Base-by-base conservation (phyloP, 139 green algal genomes). In the Pycnococcus provasolii region DNA sequence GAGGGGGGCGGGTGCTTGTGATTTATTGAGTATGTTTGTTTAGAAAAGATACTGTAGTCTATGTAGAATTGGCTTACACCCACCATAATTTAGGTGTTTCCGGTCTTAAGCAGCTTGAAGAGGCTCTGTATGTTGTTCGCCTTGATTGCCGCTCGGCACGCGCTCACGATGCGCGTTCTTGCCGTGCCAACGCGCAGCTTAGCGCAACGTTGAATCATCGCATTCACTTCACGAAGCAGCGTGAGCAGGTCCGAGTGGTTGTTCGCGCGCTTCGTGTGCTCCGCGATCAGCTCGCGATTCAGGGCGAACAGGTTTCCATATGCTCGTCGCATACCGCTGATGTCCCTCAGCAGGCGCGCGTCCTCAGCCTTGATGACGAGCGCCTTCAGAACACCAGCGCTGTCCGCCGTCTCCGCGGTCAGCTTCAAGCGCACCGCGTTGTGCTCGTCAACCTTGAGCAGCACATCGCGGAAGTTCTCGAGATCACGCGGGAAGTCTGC, bases 141-240 rank as follows among this genome's bases (percentile, higher is more conserved):
- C 71, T 89, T 88, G 66, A 91, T 81, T 11, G 84, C 84, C 1
- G 71, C 62, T 9, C 85, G 66, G 72, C 84, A 89, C 2, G 77
- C 77, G 0, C 68, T 62, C 9, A 89, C 82, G 9, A 91, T 72
- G 5, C 52, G 47, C 2, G 68, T 77, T 58, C 82, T 82, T 42
- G 75, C 43, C 58, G 26, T 44, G 37, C 84, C 84, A 43, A 85
- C 76, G 7, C 85, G 73, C 70, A 91, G 68, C 41, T 65, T 65
- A 4, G 82, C 75, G 26, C 82, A 81, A 2, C 68, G 68, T 77
- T 90, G 86, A 42, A 91, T 91, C 78, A 88, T 88, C 37, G 73
- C 66, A 74, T 91, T 89, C 9, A 89, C 77, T 72, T 83, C 77
- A 43, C 80, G 82, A 48, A 90, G 74, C 3, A 75, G 67, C 2